phyloP scores from a whole-genome alignment of 768 basidiomycete genomes.

The Macrolepiota dolichaula region DNA sequence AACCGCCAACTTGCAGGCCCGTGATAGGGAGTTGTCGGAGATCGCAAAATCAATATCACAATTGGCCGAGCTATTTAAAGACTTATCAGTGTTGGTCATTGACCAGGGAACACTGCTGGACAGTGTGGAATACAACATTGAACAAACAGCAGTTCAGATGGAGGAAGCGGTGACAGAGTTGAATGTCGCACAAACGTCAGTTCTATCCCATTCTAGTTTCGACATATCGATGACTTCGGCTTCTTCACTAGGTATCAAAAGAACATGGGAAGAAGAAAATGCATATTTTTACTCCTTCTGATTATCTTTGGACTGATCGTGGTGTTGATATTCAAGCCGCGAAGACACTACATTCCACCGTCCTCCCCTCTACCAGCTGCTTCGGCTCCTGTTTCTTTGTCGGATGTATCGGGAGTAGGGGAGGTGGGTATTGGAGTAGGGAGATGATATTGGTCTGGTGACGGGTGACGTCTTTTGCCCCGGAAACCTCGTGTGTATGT shows the following conservation, averaged over 20 bases:
- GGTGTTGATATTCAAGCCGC: conserved; percentile 91
- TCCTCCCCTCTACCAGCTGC: conserved; percentile 19
- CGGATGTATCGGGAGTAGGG: conserved; percentile 3
- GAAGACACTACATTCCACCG: conserved; percentile 39
- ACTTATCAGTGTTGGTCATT: conserved; percentile 88
- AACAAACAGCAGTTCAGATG: conserved; percentile 81
- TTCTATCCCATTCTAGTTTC: conserved; percentile 13
- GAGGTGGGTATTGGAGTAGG: conserved; percentile 2
- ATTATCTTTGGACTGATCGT: conserved; percentile 86
- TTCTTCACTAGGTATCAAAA: conserved; percentile 73
- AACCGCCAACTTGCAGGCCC: conserved; percentile 38
- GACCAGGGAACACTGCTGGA: conserved; percentile 98
- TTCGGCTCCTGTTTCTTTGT: conserved; percentile 9
- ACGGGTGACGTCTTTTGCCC: not conserved
- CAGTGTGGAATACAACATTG: conserved; percentile 96
- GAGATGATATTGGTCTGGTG: not conserved
- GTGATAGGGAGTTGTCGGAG: conserved; percentile 74
- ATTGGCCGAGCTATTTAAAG: conserved; percentile 95
- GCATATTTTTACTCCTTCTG: conserved; percentile 88
- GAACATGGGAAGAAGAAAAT: conserved; percentile 88
- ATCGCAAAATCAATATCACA: conserved; percentile 90
- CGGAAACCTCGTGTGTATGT: not conserved
- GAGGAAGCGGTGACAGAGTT: conserved; percentile 84
- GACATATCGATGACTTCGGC: conserved; percentile 6
- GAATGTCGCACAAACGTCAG: conserved; percentile 75